Conservation (phyloP, 1,284 basidiomycete genomes). For the Boletus sp. region DNA sequence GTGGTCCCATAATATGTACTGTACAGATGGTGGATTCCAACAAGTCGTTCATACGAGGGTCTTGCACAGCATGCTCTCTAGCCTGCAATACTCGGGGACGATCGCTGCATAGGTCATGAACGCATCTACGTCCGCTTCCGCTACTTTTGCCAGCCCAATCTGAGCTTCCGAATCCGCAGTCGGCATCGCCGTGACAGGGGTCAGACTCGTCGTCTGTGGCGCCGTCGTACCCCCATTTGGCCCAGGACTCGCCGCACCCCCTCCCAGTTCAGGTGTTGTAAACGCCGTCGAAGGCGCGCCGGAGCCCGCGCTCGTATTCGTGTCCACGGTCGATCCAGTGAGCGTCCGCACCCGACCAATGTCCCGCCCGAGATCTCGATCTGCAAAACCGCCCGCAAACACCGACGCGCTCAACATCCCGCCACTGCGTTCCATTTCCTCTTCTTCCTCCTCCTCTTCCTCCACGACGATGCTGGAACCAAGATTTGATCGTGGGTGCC, state of each 20-base stretch:
- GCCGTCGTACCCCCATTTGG: constrained; percentile 16
- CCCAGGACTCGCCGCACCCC: constrained; percentile 29
- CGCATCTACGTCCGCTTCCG: constrained; percentile 75
- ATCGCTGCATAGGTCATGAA: constrained; percentile 80
- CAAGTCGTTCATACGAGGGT: constrained; percentile 41
- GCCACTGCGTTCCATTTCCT: constrained; percentile 45
- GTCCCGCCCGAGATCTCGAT: constrained; percentile 36
- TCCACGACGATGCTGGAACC: constrained; percentile 62
- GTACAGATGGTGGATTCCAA: constrained; percentile 7
- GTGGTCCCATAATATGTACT: constrained; percentile 19
- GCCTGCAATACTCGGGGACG: constrained; percentile 74
- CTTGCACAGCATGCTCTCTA: constrained; percentile 73
- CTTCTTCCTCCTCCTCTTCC: constrained; percentile 69
- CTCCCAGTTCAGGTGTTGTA: constrained; percentile 58
- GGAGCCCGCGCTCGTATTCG: constrained; percentile 35
- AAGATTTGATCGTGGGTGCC: constrained; percentile 49
- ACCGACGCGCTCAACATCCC: constrained; percentile 30
- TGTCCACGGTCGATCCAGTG: constrained; percentile 52
- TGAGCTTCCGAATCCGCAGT: constrained; percentile 69
- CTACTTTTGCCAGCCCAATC: constrained; percentile 72
- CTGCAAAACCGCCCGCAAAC: constrained; percentile 35
- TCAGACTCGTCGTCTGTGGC: constrained; percentile 48
- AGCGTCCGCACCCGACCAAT: constrained; percentile 38
- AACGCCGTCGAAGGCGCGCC: constrained; percentile 50
- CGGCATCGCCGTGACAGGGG: constrained; percentile 63